Evolutionary conservation across 2,329 filamentous ascomycete species (phyloP), one percentile per base, ranked within the genome.

Genomic region (Trichoderma sp.): DNA sequence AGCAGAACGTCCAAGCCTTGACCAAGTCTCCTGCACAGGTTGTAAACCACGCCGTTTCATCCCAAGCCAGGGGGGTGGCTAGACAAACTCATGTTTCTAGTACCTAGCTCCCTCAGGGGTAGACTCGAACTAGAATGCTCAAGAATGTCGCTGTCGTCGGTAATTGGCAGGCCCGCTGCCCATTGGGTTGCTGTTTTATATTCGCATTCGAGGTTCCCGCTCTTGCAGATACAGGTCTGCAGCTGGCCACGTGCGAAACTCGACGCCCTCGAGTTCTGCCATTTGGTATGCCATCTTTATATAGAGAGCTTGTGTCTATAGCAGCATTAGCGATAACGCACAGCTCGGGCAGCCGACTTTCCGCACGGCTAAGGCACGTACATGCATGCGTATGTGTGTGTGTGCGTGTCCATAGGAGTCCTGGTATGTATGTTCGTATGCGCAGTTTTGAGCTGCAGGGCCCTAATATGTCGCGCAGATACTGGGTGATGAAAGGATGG

Each of bases 391-490:
- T 48, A 15, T 21, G 43, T 39, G 56, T 12, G 34, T 14, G 34
- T 24, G n/a, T 54, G 21, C 14, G 26, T 14, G 28, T n/a, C 30
- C 50, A 12, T 30, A 34, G 6, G n/a, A 19, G 9, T 14, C 12
- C 12, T 39, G 21, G 21, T 24, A 24, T 24, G 21, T 24, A 24
- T 24, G 21, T 24, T 2, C 26, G 28, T 24, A 41, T 47, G 45
- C 10, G n/a, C 34, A n/a, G 28, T 19, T 30, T 39, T 26, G 48
- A 48, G 14, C 17, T 39, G 48, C 54, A 54, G 59, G 34, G 50
- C 26, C 15, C 26, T 39, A 17, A 71, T 66, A 68, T 74, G 21
- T 50, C 47, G 47, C 47, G 57, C 45, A 50, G 57, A 51, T 60
- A 43, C 47, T 26, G 4, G 39, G 61, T 64, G 55, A 63, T 63